Conservation (phyloP, 2,329 filamentous ascomycete genomes). For the Biscogniauxia marginata region DNA sequence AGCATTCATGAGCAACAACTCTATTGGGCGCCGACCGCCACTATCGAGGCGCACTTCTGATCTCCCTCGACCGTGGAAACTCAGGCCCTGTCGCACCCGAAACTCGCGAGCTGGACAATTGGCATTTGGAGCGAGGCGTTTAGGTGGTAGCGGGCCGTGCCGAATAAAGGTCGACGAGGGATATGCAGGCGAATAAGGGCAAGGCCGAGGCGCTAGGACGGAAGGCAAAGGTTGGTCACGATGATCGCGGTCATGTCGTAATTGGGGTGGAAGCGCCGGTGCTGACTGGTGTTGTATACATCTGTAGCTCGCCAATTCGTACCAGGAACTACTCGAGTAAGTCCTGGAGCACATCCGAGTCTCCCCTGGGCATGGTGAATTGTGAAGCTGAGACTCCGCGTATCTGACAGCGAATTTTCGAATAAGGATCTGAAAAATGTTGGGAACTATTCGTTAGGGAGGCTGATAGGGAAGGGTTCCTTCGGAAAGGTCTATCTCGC, state of each 20-base stretch:
- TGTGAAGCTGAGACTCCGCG: constrained; percentile 8
- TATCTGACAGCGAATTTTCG: constrained; percentile 74
- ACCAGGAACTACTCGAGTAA: constrained; percentile 93
- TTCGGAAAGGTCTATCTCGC: constrained; percentile 98
- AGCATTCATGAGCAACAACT: not conserved
- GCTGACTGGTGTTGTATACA: constrained; percentile 8
- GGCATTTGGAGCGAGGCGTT: not conserved
- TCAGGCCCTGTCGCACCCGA: not conserved
- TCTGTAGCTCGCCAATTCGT: constrained; percentile 86
- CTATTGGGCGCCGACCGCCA: too few species aligned
- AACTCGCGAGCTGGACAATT: not conserved
- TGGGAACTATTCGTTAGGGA: constrained; percentile 90
- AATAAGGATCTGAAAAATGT: constrained; percentile 88
- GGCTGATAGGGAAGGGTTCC: constrained; percentile 92
- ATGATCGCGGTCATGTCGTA: not conserved
- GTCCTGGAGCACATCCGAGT: constrained; percentile 32
- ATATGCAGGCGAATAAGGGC: constrained; percentile 41
- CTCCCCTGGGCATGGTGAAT: constrained; percentile 2
- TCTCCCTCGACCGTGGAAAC: not conserved
- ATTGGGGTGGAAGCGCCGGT: not conserved
- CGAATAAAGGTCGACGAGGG: constrained; percentile 21
- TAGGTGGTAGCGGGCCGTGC: constrained; percentile 24
- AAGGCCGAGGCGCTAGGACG: constrained; percentile 46
- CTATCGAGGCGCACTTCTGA: not conserved
- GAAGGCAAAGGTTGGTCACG: constrained; percentile 33